Conservation (phyloP, 495 filamentous ascomycete genomes). For the Schizothecium vesticola region DNA sequence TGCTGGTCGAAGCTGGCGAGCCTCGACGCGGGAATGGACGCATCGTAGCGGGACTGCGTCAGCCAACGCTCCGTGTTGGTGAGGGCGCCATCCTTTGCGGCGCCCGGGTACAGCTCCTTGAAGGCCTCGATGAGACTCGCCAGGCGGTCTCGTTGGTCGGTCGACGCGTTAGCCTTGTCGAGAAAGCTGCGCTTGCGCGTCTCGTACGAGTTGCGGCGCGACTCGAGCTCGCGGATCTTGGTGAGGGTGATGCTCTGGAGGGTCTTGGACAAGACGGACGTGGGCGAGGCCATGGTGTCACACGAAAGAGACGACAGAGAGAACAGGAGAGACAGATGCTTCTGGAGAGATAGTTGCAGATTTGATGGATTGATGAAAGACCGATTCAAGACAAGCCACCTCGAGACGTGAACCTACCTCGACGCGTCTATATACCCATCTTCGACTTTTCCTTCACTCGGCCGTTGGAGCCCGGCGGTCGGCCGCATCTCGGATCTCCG, state of each 20-base stretch:
- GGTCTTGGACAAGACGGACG: slow-evolving; percentile 49
- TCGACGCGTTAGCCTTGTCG: slow-evolving; percentile 23
- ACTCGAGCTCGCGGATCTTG: slow-evolving; percentile 58
- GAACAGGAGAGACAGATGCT: neutral
- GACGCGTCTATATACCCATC: neutral
- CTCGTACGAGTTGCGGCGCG: slow-evolving; percentile 53
- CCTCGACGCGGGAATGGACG: slow-evolving; percentile 29
- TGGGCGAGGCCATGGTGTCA: slow-evolving; percentile 30
- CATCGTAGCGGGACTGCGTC: slow-evolving; percentile 34
- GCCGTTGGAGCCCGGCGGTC: neutral
- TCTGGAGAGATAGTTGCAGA: neutral
- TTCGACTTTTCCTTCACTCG: neutral
- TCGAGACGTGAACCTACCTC: too few relatives aligned
- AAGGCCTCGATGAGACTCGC: slow-evolving; percentile 36
- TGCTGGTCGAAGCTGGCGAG: slow-evolving; percentile 37
- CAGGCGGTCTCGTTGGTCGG: slow-evolving; percentile 32
- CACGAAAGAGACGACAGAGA: neutral
- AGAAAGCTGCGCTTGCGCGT: slow-evolving; percentile 35
- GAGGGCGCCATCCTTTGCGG: slow-evolving; percentile 19
- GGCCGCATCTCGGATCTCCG: neutral
- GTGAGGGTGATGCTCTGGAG: slow-evolving; percentile 59
- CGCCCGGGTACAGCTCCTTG: slow-evolving; percentile 30
- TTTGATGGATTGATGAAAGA: neutral
- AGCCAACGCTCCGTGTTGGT: slow-evolving; percentile 34
- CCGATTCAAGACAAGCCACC: neutral